Conservation (phyloP, 2,329 filamentous ascomycete genomes). For the Aspergillus ibericus region DNA sequence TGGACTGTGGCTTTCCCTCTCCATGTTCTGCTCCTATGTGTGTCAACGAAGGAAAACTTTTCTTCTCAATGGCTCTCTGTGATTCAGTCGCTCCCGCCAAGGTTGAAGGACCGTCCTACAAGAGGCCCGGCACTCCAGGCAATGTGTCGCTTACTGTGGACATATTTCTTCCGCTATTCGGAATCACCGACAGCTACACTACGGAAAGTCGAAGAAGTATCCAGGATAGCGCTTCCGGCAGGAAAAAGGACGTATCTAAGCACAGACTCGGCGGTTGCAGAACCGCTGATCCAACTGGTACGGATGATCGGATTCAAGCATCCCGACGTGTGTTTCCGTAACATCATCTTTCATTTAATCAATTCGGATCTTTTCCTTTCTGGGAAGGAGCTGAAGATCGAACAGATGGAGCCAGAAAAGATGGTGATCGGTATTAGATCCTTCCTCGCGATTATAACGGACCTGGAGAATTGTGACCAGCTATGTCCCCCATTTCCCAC, state of each 20-base stretch:
- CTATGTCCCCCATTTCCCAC: constrained; percentile 81
- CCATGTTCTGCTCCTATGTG: constrained; percentile 81
- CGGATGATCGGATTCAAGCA: constrained; percentile 92
- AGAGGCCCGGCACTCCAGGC: constrained; percentile 82
- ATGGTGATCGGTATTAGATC: constrained; percentile 97
- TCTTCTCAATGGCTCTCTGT: constrained; percentile 83
- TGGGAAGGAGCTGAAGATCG: constrained; percentile 76
- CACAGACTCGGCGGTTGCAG: constrained; percentile 78
- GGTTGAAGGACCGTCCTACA: constrained; percentile 78
- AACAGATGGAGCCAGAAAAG: constrained; percentile 90
- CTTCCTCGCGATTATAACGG: constrained; percentile 88
- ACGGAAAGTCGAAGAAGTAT: constrained; percentile 85
- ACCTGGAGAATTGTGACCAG: constrained; percentile 80
- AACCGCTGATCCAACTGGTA: constrained; percentile 90
- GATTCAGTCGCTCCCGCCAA: constrained; percentile 72
- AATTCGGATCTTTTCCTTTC: constrained; percentile 85
- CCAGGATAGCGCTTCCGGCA: constrained; percentile 77
- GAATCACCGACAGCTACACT: constrained; percentile 68
- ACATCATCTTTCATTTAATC: constrained; percentile 90
- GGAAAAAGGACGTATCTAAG: constrained; percentile 79
- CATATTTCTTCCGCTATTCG: constrained; percentile 81
- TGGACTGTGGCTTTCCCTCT: constrained; percentile 88
- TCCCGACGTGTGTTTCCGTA: constrained; percentile 89
- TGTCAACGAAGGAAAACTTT: constrained; percentile 82
- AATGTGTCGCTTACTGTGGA: constrained; percentile 88